phyloP scores from a whole-genome alignment of 2,329 filamentous ascomycete genomes.

The Fonsecaea multimorphosa region DNA sequence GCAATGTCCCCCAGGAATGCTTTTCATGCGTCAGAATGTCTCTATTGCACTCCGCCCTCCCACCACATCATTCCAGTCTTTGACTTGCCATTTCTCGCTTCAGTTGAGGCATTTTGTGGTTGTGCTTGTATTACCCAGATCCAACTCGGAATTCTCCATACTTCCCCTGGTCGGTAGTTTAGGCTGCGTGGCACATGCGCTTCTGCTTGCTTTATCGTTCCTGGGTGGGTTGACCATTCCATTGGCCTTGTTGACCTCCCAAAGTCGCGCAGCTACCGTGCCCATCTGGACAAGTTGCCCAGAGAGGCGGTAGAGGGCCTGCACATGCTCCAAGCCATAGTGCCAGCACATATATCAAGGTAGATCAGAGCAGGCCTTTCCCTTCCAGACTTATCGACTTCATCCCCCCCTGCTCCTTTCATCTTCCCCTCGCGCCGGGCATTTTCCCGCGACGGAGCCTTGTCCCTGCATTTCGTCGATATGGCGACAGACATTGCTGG shows the following conservation, averaged over 20 bases:
- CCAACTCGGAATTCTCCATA: background rate
- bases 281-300: constrained; percentile 4
- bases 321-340: background rate
- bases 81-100: constrained; percentile 10
- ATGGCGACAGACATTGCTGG: constrained; percentile 2
- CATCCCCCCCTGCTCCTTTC: background rate
- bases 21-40: background rate
- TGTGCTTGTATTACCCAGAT: background rate
- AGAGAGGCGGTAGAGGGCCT: background rate
- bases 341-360: constrained; percentile 13
- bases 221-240: background rate
- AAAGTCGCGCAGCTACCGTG: constrained; percentile 7
- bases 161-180: background rate
- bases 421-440: background rate
- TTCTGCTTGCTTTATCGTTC: background rate
- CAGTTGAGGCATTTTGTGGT: constrained; percentile 18
- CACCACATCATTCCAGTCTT: background rate
- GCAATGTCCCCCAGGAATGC: background rate
- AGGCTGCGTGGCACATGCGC: background rate
- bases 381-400: background rate
- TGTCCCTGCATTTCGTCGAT: constrained; percentile 4
- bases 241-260: constrained; percentile 4
- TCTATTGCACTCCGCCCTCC: background rate
- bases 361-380: background rate
- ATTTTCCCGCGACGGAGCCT: background rate